Evolutionary conservation across 2,329 filamentous ascomycete genomes (phyloP).

Genomic region (Curvularia sp.): DNA sequence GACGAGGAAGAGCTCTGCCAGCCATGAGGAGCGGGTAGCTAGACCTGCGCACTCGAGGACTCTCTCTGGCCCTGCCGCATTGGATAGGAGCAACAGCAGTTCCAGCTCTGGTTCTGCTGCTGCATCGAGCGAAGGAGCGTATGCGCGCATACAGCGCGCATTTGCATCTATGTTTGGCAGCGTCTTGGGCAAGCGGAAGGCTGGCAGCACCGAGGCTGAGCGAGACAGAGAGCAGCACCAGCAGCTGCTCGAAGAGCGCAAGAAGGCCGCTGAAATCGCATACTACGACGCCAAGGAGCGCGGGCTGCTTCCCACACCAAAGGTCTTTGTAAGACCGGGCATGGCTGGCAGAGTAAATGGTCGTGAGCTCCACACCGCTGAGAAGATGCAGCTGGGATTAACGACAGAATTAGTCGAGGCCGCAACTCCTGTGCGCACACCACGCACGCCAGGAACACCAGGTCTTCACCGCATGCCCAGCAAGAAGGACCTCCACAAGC

Average conservation of each 20-base stretch:
- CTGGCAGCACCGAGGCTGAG: conserved; percentile 31
- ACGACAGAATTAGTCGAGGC: conserved; percentile 17
- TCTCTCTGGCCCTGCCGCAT: conserved; percentile 9
- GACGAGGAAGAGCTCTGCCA: conserved; percentile 14
- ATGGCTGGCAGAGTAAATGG: conserved; percentile 22
- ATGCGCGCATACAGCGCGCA: conserved; percentile 40
- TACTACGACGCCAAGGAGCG: conserved; percentile 43
- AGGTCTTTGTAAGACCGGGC: conserved; percentile 41
- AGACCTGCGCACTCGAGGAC: conserved; percentile 7
- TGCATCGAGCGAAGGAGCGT: conserved; percentile 28
- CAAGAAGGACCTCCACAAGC: conserved; percentile 63
- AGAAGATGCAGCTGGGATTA: conserved; percentile 16
- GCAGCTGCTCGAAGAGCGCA: conserved; percentile 34
- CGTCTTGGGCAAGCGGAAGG: conserved; percentile 44
- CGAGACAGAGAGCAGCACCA: conserved; percentile 21
- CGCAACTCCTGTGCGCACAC: conserved; percentile 20
- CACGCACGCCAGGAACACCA: conserved; percentile 32
- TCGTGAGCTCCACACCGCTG: conserved; percentile 7
- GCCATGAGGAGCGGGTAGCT: conserved; percentile 1
- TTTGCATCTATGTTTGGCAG: conserved; percentile 35
- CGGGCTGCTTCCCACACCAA: conserved; percentile 44
- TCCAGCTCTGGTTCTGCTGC: conserved; percentile 8
- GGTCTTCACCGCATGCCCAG: conserved; percentile 58
- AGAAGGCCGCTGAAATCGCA: conserved; percentile 39
- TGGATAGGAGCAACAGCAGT: conserved; percentile 5